Conservation (phyloP, 768 basidiomycete species). For the Artomyces pyxidatus region DNA sequence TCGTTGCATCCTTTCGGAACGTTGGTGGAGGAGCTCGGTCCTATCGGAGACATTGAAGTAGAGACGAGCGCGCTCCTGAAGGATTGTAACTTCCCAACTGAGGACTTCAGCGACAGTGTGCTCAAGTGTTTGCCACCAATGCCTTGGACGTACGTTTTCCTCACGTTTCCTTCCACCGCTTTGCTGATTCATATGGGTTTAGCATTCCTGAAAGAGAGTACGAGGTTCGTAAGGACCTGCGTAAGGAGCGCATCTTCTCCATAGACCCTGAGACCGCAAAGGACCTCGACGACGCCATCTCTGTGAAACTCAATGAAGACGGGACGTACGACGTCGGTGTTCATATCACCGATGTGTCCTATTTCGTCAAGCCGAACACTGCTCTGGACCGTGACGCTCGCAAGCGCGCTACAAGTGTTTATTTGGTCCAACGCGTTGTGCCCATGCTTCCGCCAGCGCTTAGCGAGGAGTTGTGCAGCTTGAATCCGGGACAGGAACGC, state of each 20-base stretch:
- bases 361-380: slow-evolving; percentile 91
- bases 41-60: slow-evolving; percentile 97
- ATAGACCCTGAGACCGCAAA: slow-evolving; percentile 87
- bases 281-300: slow-evolving; percentile 93
- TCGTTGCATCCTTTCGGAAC: slow-evolving; percentile 99
- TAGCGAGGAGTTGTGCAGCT: slow-evolving; percentile 88
- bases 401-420: slow-evolving; percentile 94
- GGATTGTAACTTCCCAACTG: slow-evolving; percentile 98
- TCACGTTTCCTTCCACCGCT: no score
- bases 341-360: slow-evolving; percentile 95
- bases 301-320: slow-evolving; percentile 82
- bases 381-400: slow-evolving; percentile 98
- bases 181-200: slow-evolving; percentile 12
- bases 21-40: slow-evolving; percentile 93
- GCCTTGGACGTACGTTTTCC: slow-evolving; percentile 74
- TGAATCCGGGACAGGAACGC: slow-evolving; percentile 81
- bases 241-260: slow-evolving; percentile 80
- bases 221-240: slow-evolving; percentile 82
- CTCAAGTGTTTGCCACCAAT: slow-evolving; percentile 92
- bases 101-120: slow-evolving; percentile 94
- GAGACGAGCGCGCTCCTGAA: slow-evolving; percentile 96
- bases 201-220: slow-evolving; percentile 87
- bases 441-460: slow-evolving; percentile 96
- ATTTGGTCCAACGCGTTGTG: slow-evolving; percentile 91
- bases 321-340: slow-evolving; percentile 89